phyloP scores from a whole-genome alignment of 1,284 basidiomycete species.

The Ceratobasidium papillatum region DNA sequence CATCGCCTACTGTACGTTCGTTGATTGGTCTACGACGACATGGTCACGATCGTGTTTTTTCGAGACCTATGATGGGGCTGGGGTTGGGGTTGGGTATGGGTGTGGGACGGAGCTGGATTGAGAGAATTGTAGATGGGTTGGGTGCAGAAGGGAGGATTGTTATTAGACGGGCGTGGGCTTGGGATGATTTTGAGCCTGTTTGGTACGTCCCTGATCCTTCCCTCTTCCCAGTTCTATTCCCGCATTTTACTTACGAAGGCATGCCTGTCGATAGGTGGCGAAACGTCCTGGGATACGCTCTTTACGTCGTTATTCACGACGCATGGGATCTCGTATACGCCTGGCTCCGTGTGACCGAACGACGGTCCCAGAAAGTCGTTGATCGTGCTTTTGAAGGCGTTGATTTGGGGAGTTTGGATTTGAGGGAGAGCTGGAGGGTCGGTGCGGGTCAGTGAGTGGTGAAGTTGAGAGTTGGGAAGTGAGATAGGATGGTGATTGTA shows the following conservation, averaged over 20 bases:
- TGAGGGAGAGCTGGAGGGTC: constrained; percentile 37
- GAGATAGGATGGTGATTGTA: background rate
- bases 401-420: constrained; percentile 23
- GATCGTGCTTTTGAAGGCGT: constrained; percentile 37
- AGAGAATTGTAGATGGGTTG: constrained; percentile 11
- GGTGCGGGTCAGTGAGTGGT: background rate
- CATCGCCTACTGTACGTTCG: background rate
- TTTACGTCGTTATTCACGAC: constrained; percentile 38
- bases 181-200: constrained; percentile 37
- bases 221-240: background rate
- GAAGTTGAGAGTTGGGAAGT: background rate
- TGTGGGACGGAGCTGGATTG: constrained; percentile 2
- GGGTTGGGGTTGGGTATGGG: constrained; percentile 17
- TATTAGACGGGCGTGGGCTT: constrained; percentile 8
- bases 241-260: too few species aligned
- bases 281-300: constrained; percentile 32
- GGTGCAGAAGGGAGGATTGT: constrained; percentile 16
- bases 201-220: constrained; percentile 2
- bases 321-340: constrained; percentile 37
- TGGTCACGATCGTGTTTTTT: constrained; percentile 1
- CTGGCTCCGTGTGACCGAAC: constrained; percentile 33
- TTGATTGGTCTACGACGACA: constrained; percentile 15
- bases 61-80: background rate
- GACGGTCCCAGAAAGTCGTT: constrained; percentile 28
- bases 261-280: constrained; percentile 9